Base-by-base conservation (phyloP, 768 basidiomycete species). In the Lentinula sp. region DNA sequence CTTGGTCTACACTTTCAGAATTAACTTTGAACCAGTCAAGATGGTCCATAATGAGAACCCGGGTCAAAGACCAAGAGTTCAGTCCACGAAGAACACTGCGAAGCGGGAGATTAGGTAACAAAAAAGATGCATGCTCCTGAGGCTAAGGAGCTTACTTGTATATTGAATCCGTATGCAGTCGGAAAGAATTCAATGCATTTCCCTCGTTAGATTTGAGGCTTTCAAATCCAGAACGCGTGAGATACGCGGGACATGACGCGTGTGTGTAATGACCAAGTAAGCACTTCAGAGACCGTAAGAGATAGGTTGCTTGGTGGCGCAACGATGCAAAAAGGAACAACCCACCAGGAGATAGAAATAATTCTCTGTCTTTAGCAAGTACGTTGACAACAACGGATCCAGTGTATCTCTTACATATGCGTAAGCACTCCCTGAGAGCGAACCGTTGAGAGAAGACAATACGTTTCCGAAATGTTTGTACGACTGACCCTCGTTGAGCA, bases 121-220 rank as follows among this genome's bases (percentile, higher is more conserved):
- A 51, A 4, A 28, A 58, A 21, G 21, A 11, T 37, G 45, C 21
- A 23, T 48, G 5, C n/a, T 23, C 23, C 2, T 23, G 28, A 28
- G 28, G 28, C 34, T 39, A 3, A 40, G 21, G 11, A 66, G 66
- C 80, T 65, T 62, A 87, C 86, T 87, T 85, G 61, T 83, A 67
- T 63, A 90, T 86, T 2, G 84, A 83, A 64, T 89, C 86, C 0
- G 89, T 90, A 69, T 91, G 89, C 48, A 91, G 67, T 32, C 86
- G 78, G 75, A 91, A 86, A 0, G 79, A 74, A 60, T 86, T 79
- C 40, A 84, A 69, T 16, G 69, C 73, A 53, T 68, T 69, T 23
- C 74, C 77, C 50, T 79, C 73, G 60, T 83, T 75, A 13, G 77
- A 71, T 66, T 80, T 81, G 16, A 90, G 76, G 18, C 71, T 68